Conservation (phyloP, 768 basidiomycete genomes). For the Serendipita sp. region DNA sequence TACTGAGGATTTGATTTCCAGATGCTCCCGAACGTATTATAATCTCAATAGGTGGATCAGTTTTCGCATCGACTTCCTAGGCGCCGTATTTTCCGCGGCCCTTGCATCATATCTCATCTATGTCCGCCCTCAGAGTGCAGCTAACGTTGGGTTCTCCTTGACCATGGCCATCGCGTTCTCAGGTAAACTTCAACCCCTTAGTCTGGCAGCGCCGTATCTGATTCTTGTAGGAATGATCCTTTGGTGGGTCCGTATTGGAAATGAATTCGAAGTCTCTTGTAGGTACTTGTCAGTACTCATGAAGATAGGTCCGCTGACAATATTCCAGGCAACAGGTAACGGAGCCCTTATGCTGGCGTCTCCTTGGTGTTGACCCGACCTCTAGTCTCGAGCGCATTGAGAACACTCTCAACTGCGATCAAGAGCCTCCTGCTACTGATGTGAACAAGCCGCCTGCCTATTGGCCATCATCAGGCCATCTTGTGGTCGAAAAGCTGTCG, state of each 20-base stretch:
- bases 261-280: slow-evolving; percentile 33
- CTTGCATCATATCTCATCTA: slow-evolving; percentile 46
- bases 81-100: slow-evolving; percentile 35
- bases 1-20: slow-evolving; percentile 2
- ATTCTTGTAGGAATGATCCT: slow-evolving; percentile 7
- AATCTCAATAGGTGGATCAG: slow-evolving; percentile 39
- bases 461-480: slow-evolving; percentile 43
- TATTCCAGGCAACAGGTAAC: slow-evolving; percentile 18
- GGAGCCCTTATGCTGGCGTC: neutral
- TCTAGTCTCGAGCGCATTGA: slow-evolving; percentile 34
- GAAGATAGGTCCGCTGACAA: neutral
- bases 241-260: slow-evolving; percentile 24
- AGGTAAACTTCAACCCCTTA: neutral
- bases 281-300: slow-evolving; percentile 3
- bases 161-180: slow-evolving; percentile 11
- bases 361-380: neutral
- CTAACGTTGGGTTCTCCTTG: slow-evolving; percentile 18
- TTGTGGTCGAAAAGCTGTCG: slow-evolving; percentile 35
- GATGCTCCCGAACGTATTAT: slow-evolving; percentile 32
- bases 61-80: slow-evolving; percentile 42
- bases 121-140: slow-evolving; percentile 23
- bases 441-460: slow-evolving; percentile 41
- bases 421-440: slow-evolving; percentile 29
- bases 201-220: neutral
- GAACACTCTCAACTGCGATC: slow-evolving; percentile 40